Evolutionary conservation across 1,139 yeast species (phyloP).

Genomic region (Suhomyces anneliseae): DNA sequence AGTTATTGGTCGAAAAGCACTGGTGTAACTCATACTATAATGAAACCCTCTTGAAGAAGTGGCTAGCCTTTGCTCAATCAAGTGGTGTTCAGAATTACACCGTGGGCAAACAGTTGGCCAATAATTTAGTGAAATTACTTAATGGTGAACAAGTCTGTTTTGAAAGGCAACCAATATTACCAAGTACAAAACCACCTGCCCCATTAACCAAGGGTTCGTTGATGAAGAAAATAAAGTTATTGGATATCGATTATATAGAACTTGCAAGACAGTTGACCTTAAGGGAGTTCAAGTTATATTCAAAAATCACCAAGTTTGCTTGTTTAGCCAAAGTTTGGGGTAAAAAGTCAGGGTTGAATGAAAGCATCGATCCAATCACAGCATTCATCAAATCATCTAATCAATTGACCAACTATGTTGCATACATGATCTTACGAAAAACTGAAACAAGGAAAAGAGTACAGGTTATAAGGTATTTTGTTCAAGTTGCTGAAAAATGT

Average conservation of each 20-base stretch:
- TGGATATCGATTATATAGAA: constrained; percentile 73
- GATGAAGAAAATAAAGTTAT: constrained; percentile 45
- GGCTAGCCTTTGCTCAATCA: constrained; percentile 58
- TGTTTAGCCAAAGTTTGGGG: constrained; percentile 83
- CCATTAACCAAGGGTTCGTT: constrained; percentile 38
- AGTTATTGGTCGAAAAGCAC: constrained; percentile 66
- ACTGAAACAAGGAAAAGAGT: constrained; percentile 70
- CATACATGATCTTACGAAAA: constrained; percentile 68
- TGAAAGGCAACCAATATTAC: constrained; percentile 33
- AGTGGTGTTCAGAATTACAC: constrained; percentile 47
- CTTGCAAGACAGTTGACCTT: constrained; percentile 84
- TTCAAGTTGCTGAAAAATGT: constrained; percentile 79
- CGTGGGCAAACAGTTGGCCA: constrained; percentile 30
- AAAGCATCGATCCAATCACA: constrained; percentile 56
- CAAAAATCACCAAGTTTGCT: constrained; percentile 69
- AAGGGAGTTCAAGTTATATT: constrained; percentile 70
- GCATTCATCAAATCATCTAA: constrained; percentile 80
- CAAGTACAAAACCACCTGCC: constrained; percentile 41
- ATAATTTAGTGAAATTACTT: constrained; percentile 26
- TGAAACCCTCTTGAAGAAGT: constrained; percentile 46
- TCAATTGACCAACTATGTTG: constrained; percentile 79
- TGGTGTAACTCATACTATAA: constrained; percentile 72
- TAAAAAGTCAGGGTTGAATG: constrained; percentile 57
- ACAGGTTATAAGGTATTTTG: constrained; percentile 68
- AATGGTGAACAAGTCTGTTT: constrained; percentile 34